These are phyloP conservation scores for Hevea brasiliensis DNA, from an alignment of 345 rosid species.

Conservation along the genomic window DNA sequence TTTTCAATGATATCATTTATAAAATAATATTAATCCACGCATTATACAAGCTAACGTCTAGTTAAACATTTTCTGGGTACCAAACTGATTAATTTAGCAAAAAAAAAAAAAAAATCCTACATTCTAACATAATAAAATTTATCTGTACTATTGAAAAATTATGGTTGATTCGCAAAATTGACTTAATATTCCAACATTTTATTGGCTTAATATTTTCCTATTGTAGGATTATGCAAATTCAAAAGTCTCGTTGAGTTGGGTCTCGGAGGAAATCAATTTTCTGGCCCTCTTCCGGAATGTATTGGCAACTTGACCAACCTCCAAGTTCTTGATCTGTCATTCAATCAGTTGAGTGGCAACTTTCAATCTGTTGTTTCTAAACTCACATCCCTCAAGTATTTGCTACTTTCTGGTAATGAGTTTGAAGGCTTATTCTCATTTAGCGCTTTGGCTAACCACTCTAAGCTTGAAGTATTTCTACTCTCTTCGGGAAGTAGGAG, in stretches of 20 bases:
- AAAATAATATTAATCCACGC: too few species aligned
- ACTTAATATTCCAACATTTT: too few species aligned
- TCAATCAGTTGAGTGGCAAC: not conserved
- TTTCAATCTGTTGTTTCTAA: not conserved
- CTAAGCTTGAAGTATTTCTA: not conserved
- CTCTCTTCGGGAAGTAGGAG: not conserved
- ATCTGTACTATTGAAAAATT: too few species aligned
- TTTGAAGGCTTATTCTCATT: slow-evolving; percentile 10
- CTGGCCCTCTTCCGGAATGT: slow-evolving; percentile 2
- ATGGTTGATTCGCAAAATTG: too few species aligned
- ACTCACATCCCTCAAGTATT: slow-evolving; percentile 4
- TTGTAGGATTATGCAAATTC: slow-evolving; percentile 3
- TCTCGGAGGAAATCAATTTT: not conserved
- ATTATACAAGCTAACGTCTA: too few species aligned
- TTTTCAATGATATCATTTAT: too few species aligned
- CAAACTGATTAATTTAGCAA: too few species aligned
- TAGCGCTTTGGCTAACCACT: slow-evolving; percentile 9
- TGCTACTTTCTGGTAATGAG: not conserved
- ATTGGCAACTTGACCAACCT: slow-evolving; percentile 7
- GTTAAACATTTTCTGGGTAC: too few species aligned
- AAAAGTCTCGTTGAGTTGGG: not conserved
- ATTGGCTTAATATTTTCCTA: too few species aligned
- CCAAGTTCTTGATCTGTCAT: slow-evolving; percentile 9
- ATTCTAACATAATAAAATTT: too few species aligned
- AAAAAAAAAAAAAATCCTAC: too few species aligned